phyloP scores from a whole-genome alignment of 2,329 filamentous ascomycete genomes.

The Hypoxylon sp. region DNA sequence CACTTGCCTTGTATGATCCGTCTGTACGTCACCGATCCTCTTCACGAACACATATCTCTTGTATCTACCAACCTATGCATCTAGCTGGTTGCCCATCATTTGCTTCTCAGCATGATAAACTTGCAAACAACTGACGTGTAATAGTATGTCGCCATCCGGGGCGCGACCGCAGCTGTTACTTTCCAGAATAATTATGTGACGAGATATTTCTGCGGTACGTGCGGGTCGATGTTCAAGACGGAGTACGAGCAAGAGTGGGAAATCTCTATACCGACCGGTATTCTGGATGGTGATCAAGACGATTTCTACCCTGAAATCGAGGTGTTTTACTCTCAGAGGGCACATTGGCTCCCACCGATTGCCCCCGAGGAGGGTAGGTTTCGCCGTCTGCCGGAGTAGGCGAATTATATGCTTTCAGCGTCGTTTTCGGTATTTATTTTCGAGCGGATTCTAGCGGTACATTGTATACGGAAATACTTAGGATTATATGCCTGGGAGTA shows the following conservation, averaged over 20 bases:
- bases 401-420: background rate
- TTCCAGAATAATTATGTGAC: background rate
- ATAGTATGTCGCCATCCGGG: background rate
- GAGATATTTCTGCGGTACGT: background rate
- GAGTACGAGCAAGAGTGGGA: background rate
- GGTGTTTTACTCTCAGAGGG: constrained; percentile 13
- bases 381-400: background rate
- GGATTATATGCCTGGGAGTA: background rate
- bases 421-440: background rate
- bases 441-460: background rate
- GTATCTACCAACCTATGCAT: background rate
- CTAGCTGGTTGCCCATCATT: background rate
- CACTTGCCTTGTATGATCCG: background rate
- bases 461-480: background rate
- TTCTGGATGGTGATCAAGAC: constrained; percentile 44
- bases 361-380: background rate
- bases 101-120: background rate
- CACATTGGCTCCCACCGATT: background rate
- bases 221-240: background rate
- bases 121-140: background rate
- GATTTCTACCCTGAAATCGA: constrained; percentile 38
- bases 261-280: constrained; percentile 41
- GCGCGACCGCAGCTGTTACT: background rate
- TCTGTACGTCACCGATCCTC: background rate
- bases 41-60: background rate